Conservation (phyloP, 805 yeast species). For the Ogataea paraovalis region DNA sequence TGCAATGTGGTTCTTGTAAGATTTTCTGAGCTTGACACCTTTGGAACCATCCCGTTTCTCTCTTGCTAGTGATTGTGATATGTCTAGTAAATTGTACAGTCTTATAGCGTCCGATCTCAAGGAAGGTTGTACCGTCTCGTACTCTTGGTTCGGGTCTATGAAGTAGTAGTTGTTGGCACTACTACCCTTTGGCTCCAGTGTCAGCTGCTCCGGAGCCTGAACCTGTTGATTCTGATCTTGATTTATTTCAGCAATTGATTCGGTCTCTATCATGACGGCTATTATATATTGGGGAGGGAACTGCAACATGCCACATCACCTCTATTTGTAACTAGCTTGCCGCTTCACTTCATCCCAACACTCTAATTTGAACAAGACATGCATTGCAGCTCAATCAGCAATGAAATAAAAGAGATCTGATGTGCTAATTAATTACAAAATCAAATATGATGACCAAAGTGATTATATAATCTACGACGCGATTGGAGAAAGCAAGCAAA, state of each 20-base stretch:
- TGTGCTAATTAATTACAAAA: too few species aligned
- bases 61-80: slow-evolving; percentile 82
- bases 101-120: slow-evolving; percentile 68
- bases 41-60: slow-evolving; percentile 83
- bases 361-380: too few species aligned
- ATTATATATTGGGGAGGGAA: too few species aligned
- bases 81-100: slow-evolving; percentile 59
- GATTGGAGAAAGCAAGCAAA: too few species aligned
- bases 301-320: too few species aligned
- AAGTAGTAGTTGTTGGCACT: slow-evolving; percentile 23
- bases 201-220: too few species aligned
- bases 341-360: too few species aligned
- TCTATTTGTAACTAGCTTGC: too few species aligned
- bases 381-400: too few species aligned
- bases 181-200: neutral
- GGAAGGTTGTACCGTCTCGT: slow-evolving; percentile 54
- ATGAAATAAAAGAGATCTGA: too few species aligned
- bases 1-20: slow-evolving; percentile 87
- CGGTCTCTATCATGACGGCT: neutral
- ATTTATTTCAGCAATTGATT: neutral
- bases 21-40: slow-evolving; percentile 89
- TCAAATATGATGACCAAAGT: too few species aligned
- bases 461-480: too few species aligned
- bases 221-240: neutral
- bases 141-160: slow-evolving; percentile 27